Base-by-base conservation (phyloP, 1,284 basidiomycete species). In the Apiotrichum laibachii region DNA sequence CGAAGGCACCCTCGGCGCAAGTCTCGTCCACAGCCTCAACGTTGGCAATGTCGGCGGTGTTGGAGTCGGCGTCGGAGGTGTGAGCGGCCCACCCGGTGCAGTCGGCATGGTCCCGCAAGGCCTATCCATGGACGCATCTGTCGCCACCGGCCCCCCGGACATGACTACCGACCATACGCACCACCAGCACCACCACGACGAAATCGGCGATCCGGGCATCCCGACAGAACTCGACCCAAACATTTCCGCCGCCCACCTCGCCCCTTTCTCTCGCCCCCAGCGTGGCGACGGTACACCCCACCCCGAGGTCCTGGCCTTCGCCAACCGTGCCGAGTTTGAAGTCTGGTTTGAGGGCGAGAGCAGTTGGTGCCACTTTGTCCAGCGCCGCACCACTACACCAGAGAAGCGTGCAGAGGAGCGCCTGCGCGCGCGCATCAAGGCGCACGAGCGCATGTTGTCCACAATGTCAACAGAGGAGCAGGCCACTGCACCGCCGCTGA, bases 311-410 rank as follows among this genome's bases (percentile, higher is more conserved):
- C 56, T 70, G 6, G 46, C 49, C 13, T 77, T 77, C 49, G 42
- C 49, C 1, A 67, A 57, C 44, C 57, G 65, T 44, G 59, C 55
- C 26, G 62, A 71, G 45, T 77, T 77, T 51, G 63, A 72, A 0
- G 63, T 56, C 6, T 77, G 75, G 75, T 60, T 77, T 19, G 64
- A 67, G 50, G 73, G 70, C 19, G 75, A 77, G 62, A 64, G 58
- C 40, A 67, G 63, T 48, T 77, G 75, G 75, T 77, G 75, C 64
- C 75, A 77, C 63, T 76, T 69, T 51, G 75, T 77, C n/a, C 75
- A 77, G 59, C 61, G 75, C 40, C 63, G 75, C 39, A 72, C 68
- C 42, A 76, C 75, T 2, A 77, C 70, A 13, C 75, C 75, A 6
- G 68, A 72, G 57, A 75, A 75, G 57, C 61, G 75, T 35, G 71